Base-by-base conservation (phyloP, 2,329 filamentous ascomycete genomes). In the Phialophora tarda region DNA sequence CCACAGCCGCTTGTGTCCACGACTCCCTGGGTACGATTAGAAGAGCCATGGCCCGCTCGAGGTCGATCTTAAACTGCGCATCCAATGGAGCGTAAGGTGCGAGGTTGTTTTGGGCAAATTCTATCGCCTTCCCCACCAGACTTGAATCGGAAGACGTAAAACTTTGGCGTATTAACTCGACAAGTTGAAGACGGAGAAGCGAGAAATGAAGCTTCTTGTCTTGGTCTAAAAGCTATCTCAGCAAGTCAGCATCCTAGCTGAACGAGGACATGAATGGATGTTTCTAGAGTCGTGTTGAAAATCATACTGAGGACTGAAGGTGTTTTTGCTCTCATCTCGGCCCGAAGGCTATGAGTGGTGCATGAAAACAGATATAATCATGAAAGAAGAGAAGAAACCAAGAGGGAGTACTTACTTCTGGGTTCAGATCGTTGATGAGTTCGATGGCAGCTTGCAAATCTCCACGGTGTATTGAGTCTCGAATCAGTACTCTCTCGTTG, bases 291-390 rank as follows among this genome's bases (percentile, higher is more conserved):
- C 4, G 34, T 32, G 76, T 68, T 74, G 74, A 72, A 79, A 85
- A 84, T 96, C 92, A 95, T 93, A 89, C 87, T 91, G 87, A 91
- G 86, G 88, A 91, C 88, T 91, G 89, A 91, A 91, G 89, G 82
- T 83, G 82, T 82, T 86, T 87, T 83, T 84, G 89, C 88, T 88
- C 86, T 98, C 94, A 96, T 96, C 95, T 95, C 87, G 81, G 87
- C 89, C 84, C 84, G 86, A 88, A 88, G 85, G 84, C 84, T 98
- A 95, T 92, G 95, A 93, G 95, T 99, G 95, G 95, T 99, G 95
- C 95, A 99, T 99, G 94, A 96, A 88, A 93, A 85, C 90, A 85
- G 86, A 84, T 91, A 84, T 97, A 97, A 99, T 99, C 95, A 95
- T 93, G 81, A 86, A 85, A 86, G 82, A 66, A 72, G 44, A 11